A percentile compares a stretch with the other conserved stretches of the same genome.
These are phyloP conservation scores for Debaryomyces robertsiae DNA, from an alignment of 1,139 yeast genomes.

Conservation along the genomic window DNA sequence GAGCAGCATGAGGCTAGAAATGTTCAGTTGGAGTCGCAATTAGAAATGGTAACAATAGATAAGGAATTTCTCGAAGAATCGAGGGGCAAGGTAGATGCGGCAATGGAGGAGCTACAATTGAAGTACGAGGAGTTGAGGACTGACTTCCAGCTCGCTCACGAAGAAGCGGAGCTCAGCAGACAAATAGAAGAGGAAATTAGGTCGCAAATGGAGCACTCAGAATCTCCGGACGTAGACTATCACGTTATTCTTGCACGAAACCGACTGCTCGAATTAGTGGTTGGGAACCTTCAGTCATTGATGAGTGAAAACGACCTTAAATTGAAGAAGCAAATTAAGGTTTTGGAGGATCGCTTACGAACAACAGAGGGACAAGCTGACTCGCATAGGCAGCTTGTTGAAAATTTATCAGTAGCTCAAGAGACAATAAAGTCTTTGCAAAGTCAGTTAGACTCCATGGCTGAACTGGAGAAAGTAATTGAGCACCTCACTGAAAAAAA, in stretches of 20 bases:
- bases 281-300: conserved; percentile 42
- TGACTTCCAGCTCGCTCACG: conserved; percentile 46
- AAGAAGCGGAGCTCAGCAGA: conserved; percentile 47
- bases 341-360: conserved; percentile 25
- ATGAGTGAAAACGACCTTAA: conserved; percentile 26
- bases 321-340: conserved; percentile 25
- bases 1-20: conserved; percentile 7
- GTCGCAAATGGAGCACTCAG: conserved; percentile 20
- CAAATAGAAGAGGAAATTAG: conserved; percentile 43
- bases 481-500: conserved; percentile 62
- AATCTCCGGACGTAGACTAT: conserved; percentile 19
- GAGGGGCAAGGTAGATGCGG: conserved; percentile 35
- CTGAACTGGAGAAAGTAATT: conserved; percentile 50
- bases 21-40: conserved; percentile 31
- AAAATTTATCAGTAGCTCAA: conserved; percentile 37
- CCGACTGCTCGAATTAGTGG: conserved; percentile 40
- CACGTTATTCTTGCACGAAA: conserved; percentile 29
- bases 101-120: conserved; percentile 30
- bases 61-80: conserved; percentile 52
- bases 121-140: conserved; percentile 40
- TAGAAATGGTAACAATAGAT: conserved; percentile 59
- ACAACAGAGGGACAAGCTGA: conserved; percentile 15
- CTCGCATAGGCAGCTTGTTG: conserved; percentile 8
- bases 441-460: conserved; percentile 42
- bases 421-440: conserved; percentile 47